Evolutionary conservation across 495 filamentous ascomycete genomes (phyloP).

Genomic region (Aspergillus bertholletiae): DNA sequence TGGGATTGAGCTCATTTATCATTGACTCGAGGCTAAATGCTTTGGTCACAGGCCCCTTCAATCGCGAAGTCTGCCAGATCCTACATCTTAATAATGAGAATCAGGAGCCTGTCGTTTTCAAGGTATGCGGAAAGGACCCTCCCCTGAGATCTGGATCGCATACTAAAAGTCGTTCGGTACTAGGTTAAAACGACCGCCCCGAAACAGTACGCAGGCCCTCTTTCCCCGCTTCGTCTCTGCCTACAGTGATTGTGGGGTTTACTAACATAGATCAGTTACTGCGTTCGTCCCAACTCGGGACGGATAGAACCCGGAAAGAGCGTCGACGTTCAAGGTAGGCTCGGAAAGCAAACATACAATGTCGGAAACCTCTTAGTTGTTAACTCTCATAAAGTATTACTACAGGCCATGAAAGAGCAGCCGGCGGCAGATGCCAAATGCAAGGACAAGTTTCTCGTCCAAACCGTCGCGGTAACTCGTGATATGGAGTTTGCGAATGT

Average conservation of each 20-base stretch:
- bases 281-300: constrained; percentile 94
- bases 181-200: constrained; percentile 99
- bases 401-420: constrained; percentile 97
- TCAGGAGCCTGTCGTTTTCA: constrained; percentile 83
- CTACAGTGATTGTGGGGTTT: constrained; percentile 7
- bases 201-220: constrained; percentile 83
- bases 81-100: constrained; percentile 78
- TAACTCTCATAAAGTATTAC: constrained; percentile 60
- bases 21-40: neutral
- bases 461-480: constrained; percentile 79
- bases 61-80: constrained; percentile 80
- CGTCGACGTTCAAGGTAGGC: constrained; percentile 88
- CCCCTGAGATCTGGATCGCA: constrained; percentile 5
- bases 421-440: constrained; percentile 82
- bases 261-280: constrained; percentile 67
- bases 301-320: constrained; percentile 83
- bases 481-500: constrained; percentile 81
- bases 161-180: constrained; percentile 16
- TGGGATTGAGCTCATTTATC: neutral
- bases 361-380: neutral
- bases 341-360: neutral
- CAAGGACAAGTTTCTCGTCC: constrained; percentile 97
- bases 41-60: constrained; percentile 74
- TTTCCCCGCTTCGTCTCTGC: neutral
- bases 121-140: constrained; percentile 53